A percentile compares a stretch with the other conserved stretches of the same genome.
phyloP scores from a whole-genome alignment of 78 protist genomes.

The Emiliania huxleyi region DNA sequence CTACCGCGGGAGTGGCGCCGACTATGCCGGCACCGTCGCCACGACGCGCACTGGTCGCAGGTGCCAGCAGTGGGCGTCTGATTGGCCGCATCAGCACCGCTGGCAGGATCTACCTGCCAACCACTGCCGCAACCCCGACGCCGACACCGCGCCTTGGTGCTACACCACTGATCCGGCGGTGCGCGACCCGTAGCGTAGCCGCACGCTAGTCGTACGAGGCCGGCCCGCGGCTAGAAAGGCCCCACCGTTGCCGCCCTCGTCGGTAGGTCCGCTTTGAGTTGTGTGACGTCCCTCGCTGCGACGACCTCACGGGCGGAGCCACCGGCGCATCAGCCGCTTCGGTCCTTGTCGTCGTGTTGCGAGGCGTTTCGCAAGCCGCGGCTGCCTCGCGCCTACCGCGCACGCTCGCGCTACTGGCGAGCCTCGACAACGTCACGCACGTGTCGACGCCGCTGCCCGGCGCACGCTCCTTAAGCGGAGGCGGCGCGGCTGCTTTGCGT shows the following conservation, averaged over 20 bases:
- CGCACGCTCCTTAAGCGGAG: neutral
- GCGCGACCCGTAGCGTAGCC: no score
- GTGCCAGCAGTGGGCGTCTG: neutral
- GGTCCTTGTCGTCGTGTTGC: neutral
- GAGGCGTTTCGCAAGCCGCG: neutral
- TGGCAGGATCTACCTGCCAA: neutral
- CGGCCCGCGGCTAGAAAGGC: no score
- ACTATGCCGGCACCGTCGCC: neutral
- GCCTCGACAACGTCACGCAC: neutral
- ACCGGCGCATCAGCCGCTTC: neutral
- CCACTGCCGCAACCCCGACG: constrained; percentile 29
- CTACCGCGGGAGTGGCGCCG: neutral
- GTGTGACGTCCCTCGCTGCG: neutral
- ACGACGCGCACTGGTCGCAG: neutral
- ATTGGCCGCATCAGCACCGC: neutral
- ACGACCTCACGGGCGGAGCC: neutral
- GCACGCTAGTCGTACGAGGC: no score
- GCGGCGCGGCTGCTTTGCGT: neutral
- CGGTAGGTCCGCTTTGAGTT: neutral
- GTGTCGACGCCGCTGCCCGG: neutral
- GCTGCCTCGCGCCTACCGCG: neutral
- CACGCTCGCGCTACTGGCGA: neutral
- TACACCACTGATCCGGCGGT: neutral
- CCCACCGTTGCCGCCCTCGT: no score
- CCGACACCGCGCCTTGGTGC: neutral